Evolutionary conservation across 495 filamentous ascomycete species (phyloP).

Genomic region (Xylaria bambusicola): DNA sequence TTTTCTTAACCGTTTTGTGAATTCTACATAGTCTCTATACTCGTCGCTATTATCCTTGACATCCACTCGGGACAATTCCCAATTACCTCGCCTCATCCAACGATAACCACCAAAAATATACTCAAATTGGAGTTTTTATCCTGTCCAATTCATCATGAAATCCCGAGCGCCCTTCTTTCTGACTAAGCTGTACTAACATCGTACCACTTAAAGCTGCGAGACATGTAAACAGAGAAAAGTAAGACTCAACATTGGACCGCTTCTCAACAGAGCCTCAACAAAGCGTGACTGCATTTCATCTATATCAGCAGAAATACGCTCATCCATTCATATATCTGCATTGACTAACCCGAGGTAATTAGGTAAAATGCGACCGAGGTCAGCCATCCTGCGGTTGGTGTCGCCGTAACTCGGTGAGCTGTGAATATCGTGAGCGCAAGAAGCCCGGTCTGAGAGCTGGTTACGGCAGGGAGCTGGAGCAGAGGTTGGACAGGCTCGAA

Average conservation of each 20-base stretch:
- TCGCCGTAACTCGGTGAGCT: constrained; percentile 70
- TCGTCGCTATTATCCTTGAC: no score
- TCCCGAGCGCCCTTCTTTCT: not conserved
- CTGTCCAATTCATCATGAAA: not conserved
- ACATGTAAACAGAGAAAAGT: constrained; percentile 83
- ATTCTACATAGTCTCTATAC: no score
- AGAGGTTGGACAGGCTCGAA: constrained; percentile 65
- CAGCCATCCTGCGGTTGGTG: constrained; percentile 91
- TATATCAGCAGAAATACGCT: no score
- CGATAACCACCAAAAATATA: constrained; percentile 3
- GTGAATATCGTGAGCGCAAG: constrained; percentile 84
- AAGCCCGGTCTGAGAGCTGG: constrained; percentile 83
- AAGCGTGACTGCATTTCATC: no score
- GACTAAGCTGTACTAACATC: constrained; percentile 25
- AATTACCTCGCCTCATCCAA: no score
- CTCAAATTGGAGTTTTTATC: no score
- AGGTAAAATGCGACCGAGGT: constrained; percentile 79
- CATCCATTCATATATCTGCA: not conserved
- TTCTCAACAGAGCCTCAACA: not conserved
- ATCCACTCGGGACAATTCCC: no score
- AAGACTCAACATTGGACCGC: constrained; percentile 21
- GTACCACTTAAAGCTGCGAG: constrained; percentile 60
- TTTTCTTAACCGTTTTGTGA: no score
- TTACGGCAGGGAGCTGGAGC: constrained; percentile 85
- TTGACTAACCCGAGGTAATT: constrained; percentile 9